Evolutionary conservation across 2,329 filamentous ascomycete species (phyloP).

Genomic region (Cercospora sesami): DNA sequence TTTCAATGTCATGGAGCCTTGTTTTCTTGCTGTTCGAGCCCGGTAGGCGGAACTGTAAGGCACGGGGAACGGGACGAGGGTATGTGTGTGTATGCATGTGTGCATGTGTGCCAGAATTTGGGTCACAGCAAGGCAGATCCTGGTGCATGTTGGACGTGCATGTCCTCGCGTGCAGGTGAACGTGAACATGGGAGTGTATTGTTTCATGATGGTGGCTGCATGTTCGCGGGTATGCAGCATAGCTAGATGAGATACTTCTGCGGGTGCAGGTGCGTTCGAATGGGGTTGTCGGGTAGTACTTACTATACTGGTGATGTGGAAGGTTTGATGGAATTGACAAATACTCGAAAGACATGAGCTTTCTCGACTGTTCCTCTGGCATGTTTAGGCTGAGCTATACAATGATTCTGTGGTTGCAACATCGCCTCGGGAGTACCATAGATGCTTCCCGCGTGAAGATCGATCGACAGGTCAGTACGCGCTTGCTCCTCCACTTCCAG

Average conservation of each 20-base stretch:
- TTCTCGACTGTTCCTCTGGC: background rate
- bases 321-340: background rate
- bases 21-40: background rate
- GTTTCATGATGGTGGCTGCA: background rate
- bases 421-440: background rate
- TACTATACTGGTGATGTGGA: background rate
- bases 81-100: background rate
- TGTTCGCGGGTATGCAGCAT: background rate
- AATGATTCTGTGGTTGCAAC: background rate
- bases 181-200: background rate
- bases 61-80: background rate
- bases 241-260: background rate
- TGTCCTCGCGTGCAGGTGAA: background rate
- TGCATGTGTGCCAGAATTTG: background rate
- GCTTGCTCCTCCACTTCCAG: slow-evolving; percentile 32
- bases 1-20: background rate
- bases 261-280: background rate
- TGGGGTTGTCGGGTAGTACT: background rate
- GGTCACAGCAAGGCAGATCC: background rate
- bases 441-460: background rate
- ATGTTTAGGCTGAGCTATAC: background rate
- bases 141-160: background rate
- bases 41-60: background rate
- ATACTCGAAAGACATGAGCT: background rate
- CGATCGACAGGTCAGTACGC: slow-evolving; percentile 8